phyloP scores from a whole-genome alignment of 441 rosid genomes.

The Arabidopsis lyrata region DNA sequence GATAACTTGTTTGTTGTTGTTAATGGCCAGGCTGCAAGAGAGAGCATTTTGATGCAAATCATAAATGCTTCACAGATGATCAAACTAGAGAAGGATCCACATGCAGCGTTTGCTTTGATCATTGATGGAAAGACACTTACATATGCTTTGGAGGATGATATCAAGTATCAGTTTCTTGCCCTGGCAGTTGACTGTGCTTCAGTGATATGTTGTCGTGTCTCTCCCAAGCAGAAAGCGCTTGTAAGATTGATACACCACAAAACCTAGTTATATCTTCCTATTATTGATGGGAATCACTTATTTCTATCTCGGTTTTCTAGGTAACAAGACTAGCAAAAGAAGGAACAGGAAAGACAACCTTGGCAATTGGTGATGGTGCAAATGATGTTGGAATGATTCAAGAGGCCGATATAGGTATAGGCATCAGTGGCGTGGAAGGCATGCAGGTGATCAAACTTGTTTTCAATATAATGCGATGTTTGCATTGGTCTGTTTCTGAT shows the following conservation, averaged over 20 bases:
- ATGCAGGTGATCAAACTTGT: slow-evolving; percentile 75
- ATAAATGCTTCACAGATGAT: slow-evolving; percentile 86
- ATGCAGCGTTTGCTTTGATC: slow-evolving; percentile 92
- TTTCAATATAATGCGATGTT: background rate
- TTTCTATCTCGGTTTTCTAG: slow-evolving; percentile 14
- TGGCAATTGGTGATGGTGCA: slow-evolving; percentile 99
- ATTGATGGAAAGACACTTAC: slow-evolving; percentile 89
- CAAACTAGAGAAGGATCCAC: slow-evolving; percentile 91
- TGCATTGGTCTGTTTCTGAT: slow-evolving; percentile 26
- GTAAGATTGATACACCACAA: slow-evolving; percentile 46
- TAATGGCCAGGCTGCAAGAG: slow-evolving; percentile 68
- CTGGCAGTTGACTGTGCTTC: slow-evolving; percentile 93
- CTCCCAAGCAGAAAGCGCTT: slow-evolving; percentile 98
- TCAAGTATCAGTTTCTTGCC: slow-evolving; percentile 78
- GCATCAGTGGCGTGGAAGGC: slow-evolving; percentile 99
- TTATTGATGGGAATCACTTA: slow-evolving; percentile 19
- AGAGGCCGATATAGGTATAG: slow-evolving; percentile 99
- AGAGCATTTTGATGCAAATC: slow-evolving; percentile 74
- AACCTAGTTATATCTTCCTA: background rate
- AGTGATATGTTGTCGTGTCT: slow-evolving; percentile 95
- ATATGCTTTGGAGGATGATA: slow-evolving; percentile 76
- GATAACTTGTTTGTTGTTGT: slow-evolving; percentile 35
- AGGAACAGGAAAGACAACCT: slow-evolving; percentile 45
- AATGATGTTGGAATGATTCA: slow-evolving; percentile 99
- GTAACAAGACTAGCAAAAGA: slow-evolving; percentile 47